A percentile compares a stretch with the other conserved stretches of the same genome.
These are phyloP conservation scores for Hypoxylon sp. DNA, from an alignment of 2,329 filamentous ascomycete species.

Conservation along the genomic window DNA sequence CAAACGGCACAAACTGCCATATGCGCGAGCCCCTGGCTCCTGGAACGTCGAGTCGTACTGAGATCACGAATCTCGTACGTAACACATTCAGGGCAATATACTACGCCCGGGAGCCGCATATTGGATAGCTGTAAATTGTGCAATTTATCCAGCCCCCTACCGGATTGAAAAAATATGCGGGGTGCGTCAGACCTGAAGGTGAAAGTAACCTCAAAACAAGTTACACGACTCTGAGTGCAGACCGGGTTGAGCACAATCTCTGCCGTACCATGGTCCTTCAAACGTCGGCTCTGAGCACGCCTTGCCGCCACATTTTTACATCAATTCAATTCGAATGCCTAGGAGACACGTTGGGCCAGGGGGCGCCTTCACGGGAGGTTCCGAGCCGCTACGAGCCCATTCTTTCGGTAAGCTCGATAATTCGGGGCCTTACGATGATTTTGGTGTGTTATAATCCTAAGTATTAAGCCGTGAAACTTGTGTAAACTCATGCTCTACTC, in stretches of 20 bases:
- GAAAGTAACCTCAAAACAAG: slow-evolving; percentile 42
- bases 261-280: slow-evolving; percentile 27
- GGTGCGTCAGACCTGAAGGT: slow-evolving; percentile 39
- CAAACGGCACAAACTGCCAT: slow-evolving; percentile 6
- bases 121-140: slow-evolving; percentile 29
- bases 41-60: slow-evolving; percentile 11
- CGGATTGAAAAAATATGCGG: slow-evolving; percentile 33
- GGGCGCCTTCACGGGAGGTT: not conserved
- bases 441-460: not conserved
- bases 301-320: slow-evolving; percentile 36
- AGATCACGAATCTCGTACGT: slow-evolving; percentile 27
- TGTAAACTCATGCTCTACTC: not conserved
- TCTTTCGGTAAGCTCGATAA: not conserved
- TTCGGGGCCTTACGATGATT: not conserved
- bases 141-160: slow-evolving; percentile 44
- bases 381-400: not conserved
- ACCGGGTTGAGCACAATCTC: slow-evolving; percentile 17
- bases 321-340: slow-evolving; percentile 21
- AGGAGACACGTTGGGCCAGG: slow-evolving; percentile 14
- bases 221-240: slow-evolving; percentile 16
- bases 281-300: slow-evolving; percentile 32
- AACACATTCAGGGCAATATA: slow-evolving; percentile 24
- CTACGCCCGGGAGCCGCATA: slow-evolving; percentile 38
- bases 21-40: slow-evolving; percentile 18
- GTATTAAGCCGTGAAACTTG: not conserved